These are phyloP conservation scores for Colletotrichum orchidophilum DNA, from an alignment of 2,329 filamentous ascomycete species.

Conservation along the genomic window DNA sequence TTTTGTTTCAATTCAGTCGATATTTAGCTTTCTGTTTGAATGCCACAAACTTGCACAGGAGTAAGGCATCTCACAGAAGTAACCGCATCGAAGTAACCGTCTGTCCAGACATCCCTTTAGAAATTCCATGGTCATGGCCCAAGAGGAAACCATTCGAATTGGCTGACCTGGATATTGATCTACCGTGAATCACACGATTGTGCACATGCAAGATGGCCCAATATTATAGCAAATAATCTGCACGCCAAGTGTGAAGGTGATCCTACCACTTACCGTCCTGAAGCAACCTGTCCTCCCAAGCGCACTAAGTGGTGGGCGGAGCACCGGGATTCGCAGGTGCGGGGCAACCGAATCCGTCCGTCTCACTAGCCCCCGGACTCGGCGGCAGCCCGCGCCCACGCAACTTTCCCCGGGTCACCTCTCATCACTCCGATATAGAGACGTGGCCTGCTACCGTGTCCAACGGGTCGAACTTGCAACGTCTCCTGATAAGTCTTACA, in stretches of 20 bases:
- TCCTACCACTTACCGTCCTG: background rate
- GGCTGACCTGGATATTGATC: background rate
- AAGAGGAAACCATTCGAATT: background rate
- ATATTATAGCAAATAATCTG: background rate
- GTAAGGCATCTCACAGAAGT: background rate
- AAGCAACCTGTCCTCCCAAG: background rate
- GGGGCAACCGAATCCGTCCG: background rate
- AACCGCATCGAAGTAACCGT: too few species aligned
- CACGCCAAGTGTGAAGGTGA: background rate
- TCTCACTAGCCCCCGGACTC: background rate
- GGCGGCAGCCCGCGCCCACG: background rate
- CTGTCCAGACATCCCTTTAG: background rate
- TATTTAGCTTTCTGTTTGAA: background rate
- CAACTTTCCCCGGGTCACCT: background rate
- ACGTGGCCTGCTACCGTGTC: conserved; percentile 29
- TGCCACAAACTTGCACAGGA: background rate
- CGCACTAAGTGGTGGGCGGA: background rate
- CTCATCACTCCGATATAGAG: background rate
- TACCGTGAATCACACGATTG: background rate
- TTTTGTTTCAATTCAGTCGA: background rate
- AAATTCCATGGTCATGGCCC: background rate
- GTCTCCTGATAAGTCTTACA: background rate
- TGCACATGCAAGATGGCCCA: background rate
- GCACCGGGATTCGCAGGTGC: background rate
- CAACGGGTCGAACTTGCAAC: background rate